These are phyloP conservation scores for Striga asiatica DNA, from an alignment of 257 asterid species.

Conservation along the genomic window DNA sequence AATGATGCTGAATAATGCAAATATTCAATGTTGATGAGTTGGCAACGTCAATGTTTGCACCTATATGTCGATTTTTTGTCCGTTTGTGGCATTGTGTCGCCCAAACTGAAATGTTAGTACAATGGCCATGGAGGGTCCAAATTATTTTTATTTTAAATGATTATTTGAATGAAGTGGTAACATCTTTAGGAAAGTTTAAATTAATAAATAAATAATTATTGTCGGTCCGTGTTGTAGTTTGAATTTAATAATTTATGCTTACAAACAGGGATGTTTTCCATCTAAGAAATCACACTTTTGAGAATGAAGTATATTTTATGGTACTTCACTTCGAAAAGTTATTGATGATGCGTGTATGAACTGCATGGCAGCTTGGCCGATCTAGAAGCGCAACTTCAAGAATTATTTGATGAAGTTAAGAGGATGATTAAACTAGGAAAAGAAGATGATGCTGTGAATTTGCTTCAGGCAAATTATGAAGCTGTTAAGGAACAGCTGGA, in stretches of 20 bases:
- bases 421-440: conserved; percentile 51
- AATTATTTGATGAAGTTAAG: conserved; percentile 60
- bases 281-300: no score
- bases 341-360: conserved; percentile 19
- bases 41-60: not conserved
- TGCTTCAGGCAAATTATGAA: conserved; percentile 77
- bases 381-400: conserved; percentile 60
- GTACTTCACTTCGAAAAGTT: conserved; percentile 15
- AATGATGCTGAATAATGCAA: no score
- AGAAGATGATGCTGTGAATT: conserved; percentile 52
- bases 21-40: no score
- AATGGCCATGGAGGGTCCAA: not conserved
- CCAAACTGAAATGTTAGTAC: not conserved
- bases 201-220: no score
- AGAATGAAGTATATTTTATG: no score
- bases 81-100: not conserved
- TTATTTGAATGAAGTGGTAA: no score
- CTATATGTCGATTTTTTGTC: not conserved
- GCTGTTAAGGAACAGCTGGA: conserved; percentile 61
- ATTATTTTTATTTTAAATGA: not conserved
- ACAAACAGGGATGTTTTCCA: no score
- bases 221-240: no score
- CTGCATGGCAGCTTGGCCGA: conserved; percentile 25
- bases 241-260: no score
- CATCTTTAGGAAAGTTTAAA: no score